Evolutionary conservation across 202 grass and related monocot species (phyloP).

Genomic region (Carex arenaria): DNA sequence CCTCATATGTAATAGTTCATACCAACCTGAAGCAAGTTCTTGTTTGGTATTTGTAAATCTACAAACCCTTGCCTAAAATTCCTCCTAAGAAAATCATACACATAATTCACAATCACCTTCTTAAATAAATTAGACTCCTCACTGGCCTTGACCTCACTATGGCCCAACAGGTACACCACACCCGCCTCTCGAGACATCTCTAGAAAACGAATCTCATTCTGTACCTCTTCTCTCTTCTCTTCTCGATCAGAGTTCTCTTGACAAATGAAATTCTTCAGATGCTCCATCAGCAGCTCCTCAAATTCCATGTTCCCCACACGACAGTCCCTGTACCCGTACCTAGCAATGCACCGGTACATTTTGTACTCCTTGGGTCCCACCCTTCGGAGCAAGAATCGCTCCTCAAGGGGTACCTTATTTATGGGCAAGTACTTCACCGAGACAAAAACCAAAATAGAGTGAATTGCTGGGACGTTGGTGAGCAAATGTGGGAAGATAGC

Average conservation of each 20-base stretch:
- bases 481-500: constrained; percentile 38
- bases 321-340: constrained; percentile 33
- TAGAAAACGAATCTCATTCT: constrained; percentile 31
- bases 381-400: constrained; percentile 27
- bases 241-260: constrained; percentile 5
- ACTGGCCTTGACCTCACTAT: constrained; percentile 32
- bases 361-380: constrained; percentile 19
- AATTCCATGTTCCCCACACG: constrained; percentile 21
- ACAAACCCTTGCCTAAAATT: constrained; percentile 39
- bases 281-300: constrained; percentile 30
- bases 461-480: constrained; percentile 32
- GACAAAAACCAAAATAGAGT: constrained; percentile 33
- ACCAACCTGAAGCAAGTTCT: constrained; percentile 37
- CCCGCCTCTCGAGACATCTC: constrained; percentile 19
- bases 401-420: constrained; percentile 21
- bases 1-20: constrained; percentile 36
- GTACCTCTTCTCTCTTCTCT: constrained; percentile 6
- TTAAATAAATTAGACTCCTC: constrained; percentile 32
- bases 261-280: constrained; percentile 29
- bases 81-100: constrained; percentile 39
- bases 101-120: constrained; percentile 37
- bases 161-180: constrained; percentile 29
- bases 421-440: constrained; percentile 31
- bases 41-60: constrained; percentile 43
- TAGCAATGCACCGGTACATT: constrained; percentile 32